Evolutionary conservation across 2,329 filamentous ascomycete species (phyloP), one percentile per base, ranked within the genome.

Genomic region (Madurella mycetomatis): DNA sequence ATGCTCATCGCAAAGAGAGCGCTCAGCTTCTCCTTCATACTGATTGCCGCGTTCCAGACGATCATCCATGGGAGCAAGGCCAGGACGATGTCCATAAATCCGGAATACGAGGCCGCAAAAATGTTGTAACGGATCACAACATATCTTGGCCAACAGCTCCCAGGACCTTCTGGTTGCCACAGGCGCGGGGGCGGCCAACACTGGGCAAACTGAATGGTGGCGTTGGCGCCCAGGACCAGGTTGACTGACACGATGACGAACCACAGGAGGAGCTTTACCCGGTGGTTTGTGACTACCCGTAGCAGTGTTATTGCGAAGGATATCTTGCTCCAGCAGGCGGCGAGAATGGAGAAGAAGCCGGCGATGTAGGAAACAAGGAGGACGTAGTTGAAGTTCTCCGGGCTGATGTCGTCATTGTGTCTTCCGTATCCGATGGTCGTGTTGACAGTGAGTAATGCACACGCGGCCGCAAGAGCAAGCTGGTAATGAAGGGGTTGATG

Each of bases 1-100:
- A 73, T 68, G 56, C 70, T 72, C 72, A 74, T 73, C n/a, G 72
- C 72, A 2, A 70, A 55, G 11, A 67, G 59, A 1, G 70, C 70
- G 5, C 73, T 70, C 13, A 73, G 53, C 51, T 73, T 72, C 49
- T 74, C 72, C 52, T 67, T 70, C 41, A 59, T 60, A 47, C 62
- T 68, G 66, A 74, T 68, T 8, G 64, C 64, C 9, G 70, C 60
- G 1, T 64, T 63, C 70, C 68, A 70, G 37, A 74, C 66, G 8
- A 75, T 67, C 17, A 63, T 66, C 70, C 69, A 72, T 0, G 72
- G 72, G 7, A 75, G 56, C 5, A 72, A 41, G 0, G 72, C 72
- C 15, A 75, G 58, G 3, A 68, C 47, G 11, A 75, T 64, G 19
- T 74, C 72, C 58, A 51, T 45, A 1, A 25, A 31, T 0, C 56